Evolutionary conservation across 2,329 filamentous ascomycete genomes (phyloP).

Genomic region (Exophiala sp.): DNA sequence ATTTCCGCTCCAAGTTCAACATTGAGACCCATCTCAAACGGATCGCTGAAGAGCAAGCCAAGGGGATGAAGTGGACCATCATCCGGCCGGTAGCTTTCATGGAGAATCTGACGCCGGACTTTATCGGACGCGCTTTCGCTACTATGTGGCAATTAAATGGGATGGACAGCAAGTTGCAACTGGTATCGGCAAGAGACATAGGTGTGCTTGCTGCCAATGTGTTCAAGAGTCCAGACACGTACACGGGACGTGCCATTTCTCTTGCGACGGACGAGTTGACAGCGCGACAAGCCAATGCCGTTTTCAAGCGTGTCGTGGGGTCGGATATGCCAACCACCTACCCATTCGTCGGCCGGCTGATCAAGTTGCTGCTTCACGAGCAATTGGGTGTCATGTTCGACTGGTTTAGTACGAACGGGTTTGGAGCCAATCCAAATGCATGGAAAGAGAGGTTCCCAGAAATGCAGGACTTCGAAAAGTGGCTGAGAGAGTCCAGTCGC

Average conservation of each 20-base stretch:
- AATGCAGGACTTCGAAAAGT: slow-evolving; percentile 44
- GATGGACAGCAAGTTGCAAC: slow-evolving; percentile 31
- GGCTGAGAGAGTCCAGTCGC: slow-evolving; percentile 44
- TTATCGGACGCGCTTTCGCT: slow-evolving; percentile 26
- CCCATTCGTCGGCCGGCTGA: slow-evolving; percentile 35
- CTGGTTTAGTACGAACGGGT: slow-evolving; percentile 47
- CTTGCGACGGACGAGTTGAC: slow-evolving; percentile 46
- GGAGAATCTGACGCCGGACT: slow-evolving; percentile 26
- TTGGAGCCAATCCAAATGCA: slow-evolving; percentile 40
- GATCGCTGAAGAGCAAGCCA: slow-evolving; percentile 16
- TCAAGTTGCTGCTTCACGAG: slow-evolving; percentile 42
- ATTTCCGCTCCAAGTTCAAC: slow-evolving; percentile 30
- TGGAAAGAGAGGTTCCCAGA: slow-evolving; percentile 41
- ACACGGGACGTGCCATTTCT: slow-evolving; percentile 36
- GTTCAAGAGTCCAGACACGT: slow-evolving; percentile 37
- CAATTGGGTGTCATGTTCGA: slow-evolving; percentile 43
- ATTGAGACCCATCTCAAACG: slow-evolving; percentile 28
- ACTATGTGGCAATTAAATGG: slow-evolving; percentile 10
- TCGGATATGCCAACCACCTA: slow-evolving; percentile 34
- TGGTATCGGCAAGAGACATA: slow-evolving; percentile 42
- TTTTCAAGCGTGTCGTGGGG: slow-evolving; percentile 31
- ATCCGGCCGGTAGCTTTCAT: slow-evolving; percentile 29
- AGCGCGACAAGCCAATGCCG: slow-evolving; percentile 31
- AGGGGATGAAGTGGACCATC: slow-evolving; percentile 27
- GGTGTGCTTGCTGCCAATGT: slow-evolving; percentile 44